Evolutionary conservation across 495 filamentous ascomycete genomes (phyloP).

Genomic region (Neurospora tetrasperma): DNA sequence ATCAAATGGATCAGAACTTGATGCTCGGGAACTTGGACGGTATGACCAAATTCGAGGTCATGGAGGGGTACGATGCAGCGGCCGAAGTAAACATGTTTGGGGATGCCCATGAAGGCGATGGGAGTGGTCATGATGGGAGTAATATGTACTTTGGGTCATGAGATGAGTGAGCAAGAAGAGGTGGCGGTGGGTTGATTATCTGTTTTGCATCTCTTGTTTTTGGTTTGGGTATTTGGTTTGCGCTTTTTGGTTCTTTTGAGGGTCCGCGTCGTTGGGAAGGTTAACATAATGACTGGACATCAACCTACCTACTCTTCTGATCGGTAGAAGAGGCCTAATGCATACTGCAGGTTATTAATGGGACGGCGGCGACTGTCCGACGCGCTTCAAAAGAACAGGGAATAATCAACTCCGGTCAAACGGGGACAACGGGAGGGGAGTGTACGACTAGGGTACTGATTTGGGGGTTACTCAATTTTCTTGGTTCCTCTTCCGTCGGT

Average conservation of each 20-base stretch:
- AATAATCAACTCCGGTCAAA: neutral
- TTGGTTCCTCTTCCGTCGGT: neutral
- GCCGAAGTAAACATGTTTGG: slow-evolving; percentile 20
- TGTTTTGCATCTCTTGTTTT: neutral
- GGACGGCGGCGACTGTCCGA: neutral
- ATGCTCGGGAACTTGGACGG: slow-evolving; percentile 7
- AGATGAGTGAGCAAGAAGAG: neutral
- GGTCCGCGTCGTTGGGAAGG: neutral
- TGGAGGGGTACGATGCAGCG: slow-evolving; percentile 10
- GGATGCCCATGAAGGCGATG: slow-evolving; percentile 9
- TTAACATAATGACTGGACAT: slow-evolving; percentile 13
- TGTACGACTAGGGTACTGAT: neutral
- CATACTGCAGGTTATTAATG: neutral
- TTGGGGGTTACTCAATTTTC: neutral
- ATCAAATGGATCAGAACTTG: slow-evolving; percentile 2
- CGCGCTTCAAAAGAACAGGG: neutral
- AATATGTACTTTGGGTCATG: slow-evolving; percentile 28
- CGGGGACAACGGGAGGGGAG: neutral
- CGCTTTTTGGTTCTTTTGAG: neutral
- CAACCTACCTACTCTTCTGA: neutral
- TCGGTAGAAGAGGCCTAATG: neutral
- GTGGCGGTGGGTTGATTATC: slow-evolving; percentile 6
- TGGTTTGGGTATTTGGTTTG: neutral
- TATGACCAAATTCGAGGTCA: neutral
- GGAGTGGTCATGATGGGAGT: neutral